Percentiles rank a stretch among this genome's conserved stretches.
phyloP scores from a whole-genome alignment of 495 filamentous ascomycete genomes.

The Neurospora sp. region DNA sequence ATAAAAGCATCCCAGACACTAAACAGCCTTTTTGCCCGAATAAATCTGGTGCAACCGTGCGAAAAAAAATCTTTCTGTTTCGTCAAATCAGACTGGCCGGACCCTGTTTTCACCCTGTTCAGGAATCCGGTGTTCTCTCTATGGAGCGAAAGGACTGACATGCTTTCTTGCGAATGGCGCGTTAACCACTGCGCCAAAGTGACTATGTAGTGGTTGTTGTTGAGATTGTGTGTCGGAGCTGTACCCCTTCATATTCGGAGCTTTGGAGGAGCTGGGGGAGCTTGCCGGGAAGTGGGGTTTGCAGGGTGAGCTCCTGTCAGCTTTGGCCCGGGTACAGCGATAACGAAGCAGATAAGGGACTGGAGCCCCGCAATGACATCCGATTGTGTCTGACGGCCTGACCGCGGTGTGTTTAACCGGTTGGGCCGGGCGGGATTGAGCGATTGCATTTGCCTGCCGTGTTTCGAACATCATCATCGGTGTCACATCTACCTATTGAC shows the following conservation, averaged over 20 bases:
- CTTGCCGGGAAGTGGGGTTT: not conserved
- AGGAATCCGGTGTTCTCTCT: no score
- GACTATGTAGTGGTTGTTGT: not conserved
- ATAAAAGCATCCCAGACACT: no score
- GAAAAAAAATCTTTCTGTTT: no score
- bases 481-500: not conserved
- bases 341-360: not conserved
- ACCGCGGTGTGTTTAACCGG: not conserved
- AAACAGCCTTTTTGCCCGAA: no score
- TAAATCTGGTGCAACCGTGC: no score
- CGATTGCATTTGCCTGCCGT: not conserved
- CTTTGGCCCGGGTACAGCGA: not conserved
- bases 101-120: no score
- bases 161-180: not conserved
- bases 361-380: not conserved
- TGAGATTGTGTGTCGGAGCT: not conserved
- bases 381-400: not conserved
- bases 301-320: not conserved
- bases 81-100: no score
- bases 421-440: not conserved
- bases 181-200: not conserved
- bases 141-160: no score
- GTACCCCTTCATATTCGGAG: not conserved
- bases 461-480: not conserved
- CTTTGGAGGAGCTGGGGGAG: not conserved